These are phyloP conservation scores for Prosopis cineraria DNA, from an alignment of 306 rosid genomes.

Conservation along the genomic window DNA sequence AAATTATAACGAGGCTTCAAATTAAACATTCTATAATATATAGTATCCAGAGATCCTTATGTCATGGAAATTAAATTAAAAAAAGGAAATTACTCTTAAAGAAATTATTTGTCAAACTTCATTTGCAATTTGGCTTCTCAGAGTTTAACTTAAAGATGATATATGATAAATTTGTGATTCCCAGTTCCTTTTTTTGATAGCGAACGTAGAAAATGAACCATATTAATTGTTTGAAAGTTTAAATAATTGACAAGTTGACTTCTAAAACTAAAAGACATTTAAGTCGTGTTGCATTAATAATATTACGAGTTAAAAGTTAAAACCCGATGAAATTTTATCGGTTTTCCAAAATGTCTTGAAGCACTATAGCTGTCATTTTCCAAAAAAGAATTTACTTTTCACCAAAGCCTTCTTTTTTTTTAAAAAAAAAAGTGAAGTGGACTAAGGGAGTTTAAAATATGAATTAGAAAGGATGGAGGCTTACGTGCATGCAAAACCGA, in stretches of 20 bases:
- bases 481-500: conserved; percentile 28
- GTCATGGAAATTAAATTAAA: too few species aligned
- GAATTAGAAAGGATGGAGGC: conserved; percentile 2
- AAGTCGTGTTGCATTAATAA: not conserved
- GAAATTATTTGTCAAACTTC: too few species aligned
- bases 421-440: not conserved
- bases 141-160: too few species aligned
- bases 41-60: too few species aligned
- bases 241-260: not conserved
- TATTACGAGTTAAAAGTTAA: not conserved
- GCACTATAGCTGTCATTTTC: not conserved
- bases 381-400: not conserved
- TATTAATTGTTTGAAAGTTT: too few species aligned
- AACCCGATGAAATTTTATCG: not conserved
- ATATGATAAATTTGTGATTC: too few species aligned
- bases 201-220: too few species aligned
- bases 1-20: not conserved
- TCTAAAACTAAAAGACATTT: not conserved
- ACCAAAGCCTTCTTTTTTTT: not conserved
- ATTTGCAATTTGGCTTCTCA: too few species aligned
- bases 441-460: not conserved
- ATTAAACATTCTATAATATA: too few species aligned
- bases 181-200: too few species aligned
- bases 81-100: too few species aligned
- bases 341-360: not conserved